Evolutionary conservation across 2,329 filamentous ascomycete genomes (phyloP), one percentile per base, ranked within the genome.

Genomic region (Botrytis squamosa): DNA sequence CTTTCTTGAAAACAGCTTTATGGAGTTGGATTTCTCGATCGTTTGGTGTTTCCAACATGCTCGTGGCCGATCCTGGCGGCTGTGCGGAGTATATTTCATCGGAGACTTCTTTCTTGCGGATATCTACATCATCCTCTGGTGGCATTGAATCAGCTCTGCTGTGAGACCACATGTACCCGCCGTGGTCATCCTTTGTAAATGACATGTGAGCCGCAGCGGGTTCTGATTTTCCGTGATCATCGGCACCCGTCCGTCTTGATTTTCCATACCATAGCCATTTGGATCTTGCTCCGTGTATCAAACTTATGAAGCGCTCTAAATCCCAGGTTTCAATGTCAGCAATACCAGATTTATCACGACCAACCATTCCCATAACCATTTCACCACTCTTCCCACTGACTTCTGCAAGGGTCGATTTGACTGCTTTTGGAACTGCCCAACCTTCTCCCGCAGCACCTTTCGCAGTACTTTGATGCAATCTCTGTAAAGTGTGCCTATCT

Each of bases 231-330:
- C 87, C 85, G 74, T 76, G 77, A 66, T 84, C 83, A n/a, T 84
- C 83, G 3, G 82, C 79, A 2, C 82, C 81, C 4, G 84, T 87
- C 80, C 95, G 94, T 75, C 91, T 90, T 55, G 93, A 88, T 81
- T 97, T 98, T 25, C 95, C 96, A 75, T 93, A 88, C 96, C 96
- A 99, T 2, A 99, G 86, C 94, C 95, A 98, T 82, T 97, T 97
- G 25, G 93, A 87, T 73, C 93, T 89, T 81, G 96, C 93, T 49
- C 96, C 95, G 75, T 91, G 91, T 0, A 92, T 89, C 40, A 97
- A 85, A 74, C 90, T 90, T 67, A 93, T 88, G 77, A 98, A 97
- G 64, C 87, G 90, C 78, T 97, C 94, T 71, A 98, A 90, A 79
- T 98, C 94, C 16, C 94, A 86, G 0, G 95, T 98, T 83, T 99